A percentile compares a stretch with the other conserved stretches of the same genome.
These are phyloP conservation scores for Karstenula rhodostoma DNA, from an alignment of 2,329 filamentous ascomycete genomes.

Conservation along the genomic window DNA sequence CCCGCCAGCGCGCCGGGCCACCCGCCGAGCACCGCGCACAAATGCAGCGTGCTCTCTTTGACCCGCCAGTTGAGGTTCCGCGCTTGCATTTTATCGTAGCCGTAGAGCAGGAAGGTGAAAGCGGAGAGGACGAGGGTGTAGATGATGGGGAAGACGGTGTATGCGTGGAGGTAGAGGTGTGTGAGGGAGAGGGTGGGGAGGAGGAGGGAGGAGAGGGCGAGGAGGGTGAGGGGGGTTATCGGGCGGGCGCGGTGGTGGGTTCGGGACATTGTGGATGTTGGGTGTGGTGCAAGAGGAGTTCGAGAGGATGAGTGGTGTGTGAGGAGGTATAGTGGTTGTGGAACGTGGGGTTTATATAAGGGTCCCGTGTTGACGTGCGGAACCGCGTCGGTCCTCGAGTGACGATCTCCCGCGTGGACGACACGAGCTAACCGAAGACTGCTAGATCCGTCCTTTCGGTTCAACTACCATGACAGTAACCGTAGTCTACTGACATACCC, in stretches of 20 bases:
- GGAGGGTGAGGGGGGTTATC: constrained; percentile 33
- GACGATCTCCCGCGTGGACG: too few species aligned
- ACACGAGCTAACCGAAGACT: too few species aligned
- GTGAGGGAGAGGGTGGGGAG: constrained; percentile 64
- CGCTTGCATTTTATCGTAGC: constrained; percentile 48
- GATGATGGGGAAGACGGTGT: constrained; percentile 23
- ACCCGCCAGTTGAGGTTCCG: constrained; percentile 43
- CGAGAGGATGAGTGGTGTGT: not conserved
- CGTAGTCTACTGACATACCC: too few species aligned
- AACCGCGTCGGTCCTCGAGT: too few species aligned
- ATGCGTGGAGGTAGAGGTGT: constrained; percentile 35
- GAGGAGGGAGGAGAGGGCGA: constrained; percentile 52
- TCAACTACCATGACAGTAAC: too few species aligned
- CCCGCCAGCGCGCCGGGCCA: constrained; percentile 45
- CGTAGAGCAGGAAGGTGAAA: constrained; percentile 42
- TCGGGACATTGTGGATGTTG: not conserved
- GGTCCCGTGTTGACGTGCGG: too few species aligned
- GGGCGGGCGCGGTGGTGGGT: constrained; percentile 32
- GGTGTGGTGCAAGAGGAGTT: not conserved
- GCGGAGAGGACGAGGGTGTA: constrained; percentile 32
- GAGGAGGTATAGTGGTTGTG: too few species aligned
- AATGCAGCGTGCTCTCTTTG: constrained; percentile 41
- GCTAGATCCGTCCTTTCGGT: too few species aligned
- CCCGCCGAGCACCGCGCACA: constrained; percentile 38
- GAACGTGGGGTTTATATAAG: too few species aligned